These are phyloP conservation scores for Yamagishiella unicocca DNA, from an alignment of 139 green algal species.

Conservation along the genomic window DNA sequence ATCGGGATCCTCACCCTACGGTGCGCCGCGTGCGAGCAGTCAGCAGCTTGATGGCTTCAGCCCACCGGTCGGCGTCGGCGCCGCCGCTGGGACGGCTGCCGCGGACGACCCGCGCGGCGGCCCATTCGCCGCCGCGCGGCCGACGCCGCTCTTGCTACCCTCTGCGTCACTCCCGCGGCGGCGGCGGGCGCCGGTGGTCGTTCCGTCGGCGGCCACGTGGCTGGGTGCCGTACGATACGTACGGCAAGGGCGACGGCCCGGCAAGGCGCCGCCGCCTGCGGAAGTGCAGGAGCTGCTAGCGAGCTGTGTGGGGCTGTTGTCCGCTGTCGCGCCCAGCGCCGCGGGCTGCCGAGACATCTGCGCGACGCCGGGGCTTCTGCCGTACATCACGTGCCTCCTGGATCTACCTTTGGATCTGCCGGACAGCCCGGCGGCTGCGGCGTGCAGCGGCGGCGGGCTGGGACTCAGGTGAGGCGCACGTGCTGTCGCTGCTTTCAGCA, in stretches of 20 bases:
- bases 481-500: neutral
- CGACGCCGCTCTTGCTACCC: neutral
- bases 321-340: neutral
- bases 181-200: neutral
- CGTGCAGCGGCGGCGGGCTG: slow-evolving; percentile 5
- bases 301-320: slow-evolving; percentile 16
- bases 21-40: neutral
- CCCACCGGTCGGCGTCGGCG: neutral
- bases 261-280: neutral
- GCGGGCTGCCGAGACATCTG: neutral
- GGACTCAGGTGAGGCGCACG: slow-evolving; percentile 11
- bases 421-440: neutral
- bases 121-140: neutral
- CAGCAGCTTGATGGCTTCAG: neutral
- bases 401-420: neutral
- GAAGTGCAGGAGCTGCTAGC: slow-evolving; percentile 1
- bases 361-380: neutral
- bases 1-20: neutral
- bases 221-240: neutral
- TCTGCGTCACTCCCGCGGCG: neutral
- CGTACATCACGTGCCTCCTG: slow-evolving; percentile 1
- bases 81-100: neutral
- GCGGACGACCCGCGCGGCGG: neutral
- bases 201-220: neutral
- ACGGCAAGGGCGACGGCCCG: neutral